Base-by-base conservation (phyloP, 106 monocot genomes). In the Phalaenopsis equestris region DNA sequence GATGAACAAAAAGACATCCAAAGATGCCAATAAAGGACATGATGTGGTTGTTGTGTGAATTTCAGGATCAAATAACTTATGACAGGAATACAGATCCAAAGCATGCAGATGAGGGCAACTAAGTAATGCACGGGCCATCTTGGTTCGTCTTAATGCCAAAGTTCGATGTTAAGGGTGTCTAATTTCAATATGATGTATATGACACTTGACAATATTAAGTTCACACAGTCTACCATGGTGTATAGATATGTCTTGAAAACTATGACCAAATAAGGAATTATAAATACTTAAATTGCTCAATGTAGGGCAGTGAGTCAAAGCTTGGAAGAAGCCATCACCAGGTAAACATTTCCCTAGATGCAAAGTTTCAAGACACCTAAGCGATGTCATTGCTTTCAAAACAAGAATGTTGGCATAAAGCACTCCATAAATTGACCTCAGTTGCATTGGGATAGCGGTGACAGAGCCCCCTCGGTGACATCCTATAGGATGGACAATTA, bases 21-120 rank as follows among this genome's bases (percentile, higher is more conserved):
- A 73, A 45, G 83, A 90, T 56, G 81, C 76, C 72, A 99, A 77
- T 68, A 88, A 73, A 24, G 89, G 93, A 55, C 95, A 99, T 41
- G 93, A 75, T 58, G 84, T 83, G 68, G 87, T 87, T 43, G 90
- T 90, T 74, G 85, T 82, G 48, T 95, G 91, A 79, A 99, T 95
- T 45, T 86, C 99, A 84, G 84, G 82, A 87, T 99, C 95, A 57
- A 93, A 93, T 77, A 99, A 75, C 79, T 99, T 99, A 73, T 99
- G 91, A 82, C 99, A 99, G 42, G 91, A 86, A 49, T 88, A 91
- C 65, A 99, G 85, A 84, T 95, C 93, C 80, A 99, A 79, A 52
- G 83, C 81, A 83, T 72, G 85, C 78, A 99, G 70, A 15, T 86
- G 78, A 4, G 99, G 95, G 67, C 91, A 91, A 80, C 14, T 83